phyloP scores from a whole-genome alignment of 257 asterid genomes.

The Nicotiana tomentosiformis region DNA sequence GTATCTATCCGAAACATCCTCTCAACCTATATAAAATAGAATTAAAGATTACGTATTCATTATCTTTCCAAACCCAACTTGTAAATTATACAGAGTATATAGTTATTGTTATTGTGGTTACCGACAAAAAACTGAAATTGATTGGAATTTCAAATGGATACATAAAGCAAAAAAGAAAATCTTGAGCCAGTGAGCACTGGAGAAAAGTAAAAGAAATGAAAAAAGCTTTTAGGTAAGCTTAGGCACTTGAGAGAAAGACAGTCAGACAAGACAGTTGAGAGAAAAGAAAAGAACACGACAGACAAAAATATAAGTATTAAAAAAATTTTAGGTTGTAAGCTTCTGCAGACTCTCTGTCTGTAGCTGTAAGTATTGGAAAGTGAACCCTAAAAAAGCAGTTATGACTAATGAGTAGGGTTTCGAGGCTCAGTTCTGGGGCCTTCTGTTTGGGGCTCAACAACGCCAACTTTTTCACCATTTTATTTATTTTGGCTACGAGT shows the following conservation, averaged over 20 bases:
- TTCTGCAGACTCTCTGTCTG: slow-evolving; percentile 26
- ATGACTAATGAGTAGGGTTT: slow-evolving; percentile 11
- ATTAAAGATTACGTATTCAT: too few relatives aligned
- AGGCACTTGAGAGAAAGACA: slow-evolving; percentile 21
- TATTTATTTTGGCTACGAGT: slow-evolving; percentile 16
- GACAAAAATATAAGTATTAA: not conserved
- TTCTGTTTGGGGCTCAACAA: slow-evolving; percentile 17
- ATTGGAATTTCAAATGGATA: too few relatives aligned
- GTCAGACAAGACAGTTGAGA: slow-evolving; percentile 60
- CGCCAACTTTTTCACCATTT: slow-evolving; percentile 5
- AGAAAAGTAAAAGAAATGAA: not conserved
- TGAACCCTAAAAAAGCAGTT: slow-evolving; percentile 15
- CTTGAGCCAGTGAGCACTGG: not conserved
- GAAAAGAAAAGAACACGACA: not conserved
- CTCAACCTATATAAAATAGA: too few relatives aligned
- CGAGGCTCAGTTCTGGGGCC: slow-evolving; percentile 6
- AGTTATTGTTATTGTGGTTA: too few relatives aligned
- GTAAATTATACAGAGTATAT: too few relatives aligned
- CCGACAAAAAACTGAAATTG: too few relatives aligned
- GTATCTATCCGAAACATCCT: too few relatives aligned
- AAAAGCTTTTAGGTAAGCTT: not conserved
- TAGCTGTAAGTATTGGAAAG: slow-evolving; percentile 37
- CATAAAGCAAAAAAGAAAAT: too few relatives aligned
- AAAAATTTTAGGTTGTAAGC: not conserved
- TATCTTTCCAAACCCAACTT: too few relatives aligned